Evolutionary conservation across 768 basidiomycete species (phyloP), one percentile per base, ranked within the genome.

Genomic region (Panellus pusillus): DNA sequence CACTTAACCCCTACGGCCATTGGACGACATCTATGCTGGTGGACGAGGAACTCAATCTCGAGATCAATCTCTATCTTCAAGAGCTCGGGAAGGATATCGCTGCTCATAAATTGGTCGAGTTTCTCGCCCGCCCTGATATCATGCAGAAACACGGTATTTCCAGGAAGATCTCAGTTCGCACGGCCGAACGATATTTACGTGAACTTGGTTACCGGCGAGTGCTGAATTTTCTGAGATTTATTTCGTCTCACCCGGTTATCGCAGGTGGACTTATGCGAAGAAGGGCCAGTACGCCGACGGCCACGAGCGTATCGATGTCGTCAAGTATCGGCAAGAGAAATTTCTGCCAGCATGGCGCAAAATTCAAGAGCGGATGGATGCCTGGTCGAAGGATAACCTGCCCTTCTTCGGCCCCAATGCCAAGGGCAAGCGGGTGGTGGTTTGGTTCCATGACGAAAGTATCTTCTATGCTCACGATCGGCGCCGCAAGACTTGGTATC

Each of bases 381-480:
- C 12, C 5, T 63, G 44, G 54, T 48, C 37, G 2, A 43, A 14
- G n/a, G 49, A 54, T 3, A 53, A 53, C 32, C 19, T 42, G 3
- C 43, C 17, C 1, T 40, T 36, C n/a, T 18, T 15, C 6, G 40
- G 37, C 8, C 43, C 40, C 11, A 1, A 17, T 18, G 28, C 24
- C 3, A 2, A 9, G 7, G 50, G 36, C 18, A 52, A 53, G 5
- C 48, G 15, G 12, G 42, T 64, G 18, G 60, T 67, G 7, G 47
- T 63, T 4, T 67, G 62, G 64, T 61, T 45, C 37, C 65, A 71
- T 53, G 63, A 70, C 53, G 66, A n/a, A 73, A 70, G 68, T n/a
- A 72, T 60, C 5, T 74, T 72, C 55, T 71, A 71, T 61, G 70
- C 65, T 35, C 58, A 74, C 61, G 70, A 73, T 55, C 53, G 63